Base-by-base conservation (phyloP, 768 basidiomycete genomes). In the Collybiopsis luxurians region DNA sequence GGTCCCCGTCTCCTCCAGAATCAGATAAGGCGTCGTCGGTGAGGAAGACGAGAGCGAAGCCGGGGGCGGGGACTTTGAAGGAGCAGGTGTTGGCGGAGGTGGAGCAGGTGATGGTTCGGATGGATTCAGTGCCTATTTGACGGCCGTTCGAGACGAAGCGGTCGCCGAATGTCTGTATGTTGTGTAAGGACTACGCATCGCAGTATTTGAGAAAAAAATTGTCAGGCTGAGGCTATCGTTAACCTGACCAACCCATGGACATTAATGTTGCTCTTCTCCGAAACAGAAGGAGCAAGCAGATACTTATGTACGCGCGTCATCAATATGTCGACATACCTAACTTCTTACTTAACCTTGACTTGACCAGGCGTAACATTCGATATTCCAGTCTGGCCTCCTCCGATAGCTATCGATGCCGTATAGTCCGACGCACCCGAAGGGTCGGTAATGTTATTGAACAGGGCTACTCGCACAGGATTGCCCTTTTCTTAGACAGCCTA, bases 201-300 rank as follows among this genome's bases (percentile, higher is more conserved):
- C n/a, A n/a, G n/a, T n/a, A 13, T 34, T 34, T 34, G 13, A 5
- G 31, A 6, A 34, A 6, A 34, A 5, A 13, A 6, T 34, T 13
- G 13, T 34, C 9, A 43, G 45, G 17, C 60, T 58, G 5, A 57
- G 56, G 53, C 17, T 26, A 44, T 2, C 4, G 24, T 75, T 38
- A 42, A 86, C 86, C 73, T 89, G 91, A 5, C 84, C 83, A 2
- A 87, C 90, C 89, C 90, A 92, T 0, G 83, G n/a, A n/a, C n/a
- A n/a, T n/a, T 86, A 57, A 91, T 82, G 63, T 89, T 84, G 52
- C 72, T 75, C 64, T 82, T 85, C 56, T 83, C 79, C 1, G 81
- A 72, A 2, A 89, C 84, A 1, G 80, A 79, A 0, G 73, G 64
- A 0, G 89, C 86, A 0, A 63, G 57, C 26, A 89, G 74, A 63